Evolutionary conservation across 306 rosid species (phyloP).

Genomic region (Corylus avellana): DNA sequence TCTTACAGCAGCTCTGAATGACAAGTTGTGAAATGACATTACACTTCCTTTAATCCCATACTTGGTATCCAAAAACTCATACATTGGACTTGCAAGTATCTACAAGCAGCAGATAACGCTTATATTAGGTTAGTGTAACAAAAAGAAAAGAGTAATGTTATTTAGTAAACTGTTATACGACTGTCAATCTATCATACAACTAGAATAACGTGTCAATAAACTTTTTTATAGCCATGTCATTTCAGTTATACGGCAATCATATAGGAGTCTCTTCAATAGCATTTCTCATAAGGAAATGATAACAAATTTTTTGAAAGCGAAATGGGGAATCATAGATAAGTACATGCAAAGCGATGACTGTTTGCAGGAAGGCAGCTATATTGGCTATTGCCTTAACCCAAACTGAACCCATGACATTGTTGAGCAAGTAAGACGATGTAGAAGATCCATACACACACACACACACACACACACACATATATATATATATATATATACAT

Average conservation of each 20-base stretch:
- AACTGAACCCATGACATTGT: slow-evolving; percentile 70
- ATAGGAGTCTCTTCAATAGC: no score
- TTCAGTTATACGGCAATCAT: no score
- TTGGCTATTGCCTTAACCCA: slow-evolving; percentile 80
- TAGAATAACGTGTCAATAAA: no score
- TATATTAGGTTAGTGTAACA: slow-evolving; percentile 11
- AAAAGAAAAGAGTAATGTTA: no score
- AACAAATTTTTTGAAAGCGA: slow-evolving; percentile 7
- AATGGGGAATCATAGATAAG: slow-evolving; percentile 24
- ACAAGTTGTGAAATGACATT: slow-evolving; percentile 52
- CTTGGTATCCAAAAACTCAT: slow-evolving; percentile 78
- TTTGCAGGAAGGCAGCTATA: slow-evolving; percentile 81
- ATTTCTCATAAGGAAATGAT: not conserved
- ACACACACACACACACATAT: no score
- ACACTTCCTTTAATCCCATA: slow-evolving; percentile 77
- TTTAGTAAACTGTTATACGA: no score
- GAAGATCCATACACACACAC: slow-evolving; percentile 66
- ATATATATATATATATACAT: no score
- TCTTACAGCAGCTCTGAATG: slow-evolving; percentile 66
- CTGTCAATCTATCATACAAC: no score
- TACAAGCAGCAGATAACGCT: slow-evolving; percentile 30
- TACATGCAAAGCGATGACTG: slow-evolving; percentile 90
- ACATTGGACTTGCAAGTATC: slow-evolving; percentile 99
- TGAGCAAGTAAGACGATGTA: slow-evolving; percentile 71
- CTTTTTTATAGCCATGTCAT: no score